Evolutionary conservation across 768 basidiomycete species (phyloP), one percentile per base, ranked within the genome.

Genomic region (Leccinum boreale): DNA sequence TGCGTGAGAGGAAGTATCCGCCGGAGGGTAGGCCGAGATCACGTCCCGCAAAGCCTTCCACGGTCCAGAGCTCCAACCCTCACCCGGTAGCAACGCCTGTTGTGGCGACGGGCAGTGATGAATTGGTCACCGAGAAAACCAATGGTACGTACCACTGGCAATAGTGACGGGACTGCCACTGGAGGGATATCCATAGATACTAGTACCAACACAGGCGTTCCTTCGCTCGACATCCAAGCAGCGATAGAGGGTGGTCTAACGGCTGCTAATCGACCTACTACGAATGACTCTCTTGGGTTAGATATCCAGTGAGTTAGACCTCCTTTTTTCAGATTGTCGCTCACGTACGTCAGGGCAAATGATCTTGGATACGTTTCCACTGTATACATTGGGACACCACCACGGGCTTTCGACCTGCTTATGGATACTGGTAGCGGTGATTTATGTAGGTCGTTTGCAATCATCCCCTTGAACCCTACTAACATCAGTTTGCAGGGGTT

Each of bases 371-470:
- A 85, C 63, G 68, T 85, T 42, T 81, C 84, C 9, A 81, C 77
- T 11, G 63, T 89, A 11, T 80, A 85, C 64, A 78, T 89, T 49
- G 88, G 88, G n/a, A 87, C 84, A 1, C 87, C 87, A 21, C 79
- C 83, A 9, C 75, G 67, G 33, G 66, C 81, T 58, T 88, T 84
- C 65, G 66, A 74, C 28, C 68, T 89, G 53, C 75, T 89, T 19
- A 85, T 89, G 82, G 87, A 89, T 69, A 85, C 84, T 31, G 87
- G 87, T 28, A 84, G 82, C 12, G 84, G 86, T 10, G 87, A 89
- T 70, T 70, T 84, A 36, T 87, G 86, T 70, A 39, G 53, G 67
- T 48, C 21, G 1, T n/a, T 26, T 52, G 12, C 29, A 6, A 21
- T 7, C 12, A 1, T 47, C 33, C 42, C 36, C 10, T 39, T 15